A percentile compares a stretch with the other conserved stretches of the same genome.
Conservation (phyloP, 1,139 yeast species). For the Zygosaccharomyces sapae region DNA sequence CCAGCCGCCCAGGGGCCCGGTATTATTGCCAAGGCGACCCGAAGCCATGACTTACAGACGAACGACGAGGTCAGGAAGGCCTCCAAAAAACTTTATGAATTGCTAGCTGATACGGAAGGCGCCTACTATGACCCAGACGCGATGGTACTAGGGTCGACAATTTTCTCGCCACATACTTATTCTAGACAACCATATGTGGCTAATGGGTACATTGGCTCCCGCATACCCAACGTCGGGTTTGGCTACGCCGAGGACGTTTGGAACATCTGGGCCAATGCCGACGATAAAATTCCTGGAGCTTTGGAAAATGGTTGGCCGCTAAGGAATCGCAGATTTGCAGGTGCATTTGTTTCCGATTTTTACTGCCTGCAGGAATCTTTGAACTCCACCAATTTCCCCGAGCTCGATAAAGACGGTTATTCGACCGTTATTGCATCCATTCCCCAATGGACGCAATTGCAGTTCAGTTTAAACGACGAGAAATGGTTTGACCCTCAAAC, state of each 20-base stretch:
- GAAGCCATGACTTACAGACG: conserved; percentile 4
- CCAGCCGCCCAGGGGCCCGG: conserved; percentile 6
- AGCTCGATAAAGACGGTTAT: conserved; percentile 58
- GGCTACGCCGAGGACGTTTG: conserved; percentile 64
- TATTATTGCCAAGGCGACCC: not conserved
- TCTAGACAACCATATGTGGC: conserved; percentile 75
- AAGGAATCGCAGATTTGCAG: conserved; percentile 62
- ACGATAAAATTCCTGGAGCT: conserved; percentile 39
- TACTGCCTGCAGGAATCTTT: conserved; percentile 55
- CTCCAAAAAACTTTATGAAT: conserved; percentile 36
- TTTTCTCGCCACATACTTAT: conserved; percentile 47
- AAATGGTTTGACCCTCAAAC: conserved; percentile 30
- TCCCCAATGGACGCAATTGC: conserved; percentile 73
- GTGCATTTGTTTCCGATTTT: conserved; percentile 76
- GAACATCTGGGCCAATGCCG: conserved; percentile 40
- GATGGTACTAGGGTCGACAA: conserved; percentile 39
- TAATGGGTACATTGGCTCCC: conserved; percentile 73
- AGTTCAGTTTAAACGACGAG: conserved; percentile 35
- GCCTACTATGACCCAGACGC: conserved; percentile 45
- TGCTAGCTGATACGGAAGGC: conserved; percentile 41
- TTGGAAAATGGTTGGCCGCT: conserved; percentile 74
- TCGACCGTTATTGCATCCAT: conserved; percentile 68
- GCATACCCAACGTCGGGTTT: conserved; percentile 77
- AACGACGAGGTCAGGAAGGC: conserved; percentile 12
- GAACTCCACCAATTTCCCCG: conserved; percentile 64